Evolutionary conservation across 108 stramenopile species (phyloP).

Genomic region (Fragilaria crotonensis): DNA sequence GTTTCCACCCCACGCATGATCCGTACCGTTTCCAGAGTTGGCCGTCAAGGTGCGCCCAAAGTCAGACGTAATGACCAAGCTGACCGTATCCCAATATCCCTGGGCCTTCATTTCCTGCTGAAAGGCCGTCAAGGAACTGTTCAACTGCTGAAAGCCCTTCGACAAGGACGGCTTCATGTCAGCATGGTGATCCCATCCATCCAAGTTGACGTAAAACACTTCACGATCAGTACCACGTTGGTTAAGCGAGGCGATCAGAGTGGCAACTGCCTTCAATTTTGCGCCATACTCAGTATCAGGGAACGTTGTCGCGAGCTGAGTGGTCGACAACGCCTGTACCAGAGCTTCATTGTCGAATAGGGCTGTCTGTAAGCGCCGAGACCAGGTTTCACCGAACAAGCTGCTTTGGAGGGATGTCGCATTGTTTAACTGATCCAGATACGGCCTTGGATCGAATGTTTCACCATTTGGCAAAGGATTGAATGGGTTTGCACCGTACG

Average conservation of each 20-base stretch:
- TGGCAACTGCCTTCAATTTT: conserved; percentile 29
- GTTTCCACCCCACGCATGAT: conserved; percentile 62
- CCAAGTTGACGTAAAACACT: conserved; percentile 43
- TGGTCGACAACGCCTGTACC: conserved; percentile 7
- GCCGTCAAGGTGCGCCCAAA: conserved; percentile 48
- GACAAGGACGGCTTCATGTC: conserved; percentile 3
- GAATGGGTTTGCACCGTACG: not conserved
- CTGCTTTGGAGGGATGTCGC: conserved; percentile 21
- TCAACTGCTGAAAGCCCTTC: conserved; percentile 26
- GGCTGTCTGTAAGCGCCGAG: conserved; percentile 21
- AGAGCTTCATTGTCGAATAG: conserved; percentile 22
- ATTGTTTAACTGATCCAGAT: conserved; percentile 23
- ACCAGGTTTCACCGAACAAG: conserved; percentile 50
- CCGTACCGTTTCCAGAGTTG: conserved; percentile 46
- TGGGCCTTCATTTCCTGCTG: conserved; percentile 46
- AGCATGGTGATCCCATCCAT: conserved; percentile 61
- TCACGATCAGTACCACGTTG: conserved; percentile 45
- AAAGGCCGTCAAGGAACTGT: conserved; percentile 38
- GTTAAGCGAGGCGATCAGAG: conserved; percentile 36
- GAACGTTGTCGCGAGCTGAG: not conserved
- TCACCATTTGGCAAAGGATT: not conserved
- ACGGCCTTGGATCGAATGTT: not conserved
- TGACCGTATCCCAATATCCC: conserved; percentile 49
- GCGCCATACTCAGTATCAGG: not conserved
- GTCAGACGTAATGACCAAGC: conserved; percentile 47